phyloP scores from a whole-genome alignment of 768 basidiomycete genomes.

The Arthromyces matolae region DNA sequence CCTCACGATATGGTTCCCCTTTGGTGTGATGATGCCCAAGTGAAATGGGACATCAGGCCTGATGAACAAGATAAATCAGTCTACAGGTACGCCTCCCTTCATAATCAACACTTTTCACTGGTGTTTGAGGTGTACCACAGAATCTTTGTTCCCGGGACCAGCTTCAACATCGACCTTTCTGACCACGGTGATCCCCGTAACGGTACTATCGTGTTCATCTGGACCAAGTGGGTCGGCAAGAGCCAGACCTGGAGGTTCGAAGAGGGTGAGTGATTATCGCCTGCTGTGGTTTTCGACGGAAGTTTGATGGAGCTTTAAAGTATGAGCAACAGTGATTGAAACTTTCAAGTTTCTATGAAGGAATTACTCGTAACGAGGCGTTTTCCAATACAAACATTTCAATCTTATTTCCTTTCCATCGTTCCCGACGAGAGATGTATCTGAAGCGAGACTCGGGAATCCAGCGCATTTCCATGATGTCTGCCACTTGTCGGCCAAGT shows the following conservation, averaged over 20 bases:
- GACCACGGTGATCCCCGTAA: slow-evolving; percentile 36
- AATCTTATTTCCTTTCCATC: no score
- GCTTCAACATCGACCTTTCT: slow-evolving; percentile 35
- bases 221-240: slow-evolving; percentile 35
- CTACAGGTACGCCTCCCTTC: slow-evolving; percentile 14
- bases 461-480: no score
- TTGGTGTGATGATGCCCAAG: no score
- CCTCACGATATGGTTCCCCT: no score
- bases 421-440: no score
- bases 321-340: no score
- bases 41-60: slow-evolving; percentile 18
- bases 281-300: no score
- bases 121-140: background rate
- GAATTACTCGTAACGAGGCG: no score
- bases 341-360: no score
- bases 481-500: no score
- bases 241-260: slow-evolving; percentile 44
- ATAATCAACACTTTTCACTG: background rate
- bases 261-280: slow-evolving; percentile 11
- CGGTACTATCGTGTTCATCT: slow-evolving; percentile 39
- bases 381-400: no score
- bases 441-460: no score
- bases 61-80: slow-evolving; percentile 10
- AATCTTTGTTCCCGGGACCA: slow-evolving; percentile 3
- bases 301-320: background rate